Base-by-base conservation (phyloP, 2,329 filamentous ascomycete species). In the Lojkania enalia region DNA sequence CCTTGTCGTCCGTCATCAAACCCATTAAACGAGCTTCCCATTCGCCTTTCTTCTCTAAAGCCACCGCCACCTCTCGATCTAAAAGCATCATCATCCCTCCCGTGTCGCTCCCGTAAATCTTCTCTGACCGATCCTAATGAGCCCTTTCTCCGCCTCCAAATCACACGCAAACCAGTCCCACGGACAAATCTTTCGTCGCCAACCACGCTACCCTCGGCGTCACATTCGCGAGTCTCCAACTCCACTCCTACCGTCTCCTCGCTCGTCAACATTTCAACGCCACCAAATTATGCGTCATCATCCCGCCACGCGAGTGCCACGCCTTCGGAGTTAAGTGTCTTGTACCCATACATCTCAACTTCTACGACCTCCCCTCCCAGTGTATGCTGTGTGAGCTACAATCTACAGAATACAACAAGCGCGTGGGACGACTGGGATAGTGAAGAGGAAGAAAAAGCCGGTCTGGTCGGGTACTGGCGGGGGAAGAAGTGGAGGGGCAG, bases 371-470 rank as follows among this genome's bases (percentile, higher is more conserved):
- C 48, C 6, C 53, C 56, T 11, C 53, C 54, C 1, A 57, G 56
- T 15, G 42, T 58, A 2, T 52, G 46, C 18, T 52, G 57, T 2
- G 50, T 57, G 21, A 63, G 58, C 39, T 57, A 57, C n/a, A 43
- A 39, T 5, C 43, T 63, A 15, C 64, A 66, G 15, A 63, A 64
- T 37, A 58, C 58, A 3, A 61, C 48, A 3, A 64, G 60, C n/a
- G 66, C 62, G 27, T 69, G 66, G 66, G 66, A 69, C 20, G 63
- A 67, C 35, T 67, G 61, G 56, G 64, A 68, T 37, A 64, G 58
- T n/a, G 64, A 67, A 14, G 52, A 51, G 35, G 46, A 47, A n/a
- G 61, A 65, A 39, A 64, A 63, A 36, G 54, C 54, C 0, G 57
- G 65, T 6, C 46, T 68, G 7, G 54, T 64, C 13, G 52, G 55